Conservation (phyloP, 192 early-diverging fungal species). For the Backusella westeae region DNA sequence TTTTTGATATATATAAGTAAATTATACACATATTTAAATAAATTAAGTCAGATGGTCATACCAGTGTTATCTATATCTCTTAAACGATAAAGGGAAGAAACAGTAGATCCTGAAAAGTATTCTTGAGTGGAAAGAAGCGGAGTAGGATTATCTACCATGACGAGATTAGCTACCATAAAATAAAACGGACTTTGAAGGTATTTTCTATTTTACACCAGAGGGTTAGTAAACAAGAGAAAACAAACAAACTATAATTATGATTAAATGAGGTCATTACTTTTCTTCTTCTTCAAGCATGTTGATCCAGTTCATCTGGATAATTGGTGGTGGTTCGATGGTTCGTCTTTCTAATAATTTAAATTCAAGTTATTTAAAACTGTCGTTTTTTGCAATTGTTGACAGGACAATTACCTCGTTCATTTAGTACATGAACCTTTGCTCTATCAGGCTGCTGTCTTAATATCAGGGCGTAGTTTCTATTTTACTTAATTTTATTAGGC, state of each 20-base stretch:
- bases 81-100: slow-evolving; percentile 86
- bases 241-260: background rate
- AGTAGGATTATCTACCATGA: background rate
- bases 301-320: slow-evolving; percentile 26
- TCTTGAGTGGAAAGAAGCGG: slow-evolving; percentile 19
- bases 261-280: slow-evolving; percentile 15
- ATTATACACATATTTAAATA: slow-evolving; percentile 4
- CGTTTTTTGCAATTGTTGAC: background rate
- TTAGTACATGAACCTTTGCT: slow-evolving; percentile 24
- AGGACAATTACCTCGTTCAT: slow-evolving; percentile 25
- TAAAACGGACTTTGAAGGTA: slow-evolving; percentile 37
- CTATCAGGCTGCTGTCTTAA: slow-evolving; percentile 30
- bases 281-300: background rate
- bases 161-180: slow-evolving; percentile 27
- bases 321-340: slow-evolving; percentile 33
- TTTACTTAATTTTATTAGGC: background rate
- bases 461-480: slow-evolving; percentile 15
- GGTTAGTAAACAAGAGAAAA: background rate
- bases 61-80: slow-evolving; percentile 76
- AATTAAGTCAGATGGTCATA: slow-evolving; percentile 10
- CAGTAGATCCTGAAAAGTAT: slow-evolving; percentile 36
- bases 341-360: slow-evolving; percentile 20
- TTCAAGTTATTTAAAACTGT: background rate
- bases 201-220: slow-evolving; percentile 14
- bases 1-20: slow-evolving; percentile 9